Percentiles rank a stretch among this genome's conserved stretches.
phyloP scores from a whole-genome alignment of 2,329 filamentous ascomycete genomes.

The Fusarium drepaniforme region DNA sequence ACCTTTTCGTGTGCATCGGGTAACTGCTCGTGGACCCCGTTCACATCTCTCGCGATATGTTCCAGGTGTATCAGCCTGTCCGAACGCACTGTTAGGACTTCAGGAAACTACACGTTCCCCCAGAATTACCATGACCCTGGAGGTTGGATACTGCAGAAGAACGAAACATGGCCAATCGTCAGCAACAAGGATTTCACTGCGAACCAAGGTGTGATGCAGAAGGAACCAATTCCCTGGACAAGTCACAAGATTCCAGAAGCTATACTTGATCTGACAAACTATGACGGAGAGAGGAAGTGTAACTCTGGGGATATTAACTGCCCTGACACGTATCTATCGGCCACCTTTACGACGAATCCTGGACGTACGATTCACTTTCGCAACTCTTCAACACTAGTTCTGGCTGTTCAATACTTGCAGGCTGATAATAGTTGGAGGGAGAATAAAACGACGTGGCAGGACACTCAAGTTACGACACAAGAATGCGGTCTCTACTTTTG shows the following conservation, averaged over 20 bases:
- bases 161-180: background rate
- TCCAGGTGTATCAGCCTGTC: background rate
- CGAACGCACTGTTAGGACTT: too few relatives aligned
- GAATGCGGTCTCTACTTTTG: constrained; percentile 28
- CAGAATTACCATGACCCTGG: too few relatives aligned
- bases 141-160: too few relatives aligned
- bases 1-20: constrained; percentile 12
- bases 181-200: background rate
- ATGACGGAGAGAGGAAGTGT: background rate
- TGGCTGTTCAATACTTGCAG: constrained; percentile 2
- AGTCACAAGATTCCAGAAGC: background rate
- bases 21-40: constrained; percentile 24
- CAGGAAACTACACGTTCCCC: too few relatives aligned
- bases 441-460: constrained; percentile 8
- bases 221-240: background rate
- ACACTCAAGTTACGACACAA: background rate
- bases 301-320: background rate
- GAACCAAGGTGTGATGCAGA: too few relatives aligned
- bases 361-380: background rate
- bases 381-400: background rate
- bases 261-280: background rate
- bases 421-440: constrained; percentile 4
- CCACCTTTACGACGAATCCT: constrained; percentile 9
- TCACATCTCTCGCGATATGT: constrained; percentile 7
- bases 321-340: constrained; percentile 13